These are phyloP conservation scores for Cladosporium cucumerinum DNA, from an alignment of 2,329 filamentous ascomycete species.

Conservation along the genomic window DNA sequence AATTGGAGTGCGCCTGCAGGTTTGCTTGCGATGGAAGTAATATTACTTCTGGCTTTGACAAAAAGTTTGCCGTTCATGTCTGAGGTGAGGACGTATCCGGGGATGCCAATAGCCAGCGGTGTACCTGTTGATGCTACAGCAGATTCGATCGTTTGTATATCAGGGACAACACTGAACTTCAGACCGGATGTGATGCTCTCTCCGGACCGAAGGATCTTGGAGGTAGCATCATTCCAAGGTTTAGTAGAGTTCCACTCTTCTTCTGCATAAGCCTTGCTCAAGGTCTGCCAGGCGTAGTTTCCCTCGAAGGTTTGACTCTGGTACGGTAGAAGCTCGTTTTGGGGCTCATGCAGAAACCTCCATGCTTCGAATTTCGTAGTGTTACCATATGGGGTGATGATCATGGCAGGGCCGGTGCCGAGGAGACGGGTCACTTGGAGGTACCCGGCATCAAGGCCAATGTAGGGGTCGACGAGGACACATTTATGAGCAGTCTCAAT, in stretches of 20 bases:
- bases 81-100: conserved; percentile 53
- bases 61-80: conserved; percentile 48
- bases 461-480: conserved; percentile 57
- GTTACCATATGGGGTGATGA: conserved; percentile 53
- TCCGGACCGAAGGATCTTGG: conserved; percentile 44
- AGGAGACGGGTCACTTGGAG: conserved; percentile 52
- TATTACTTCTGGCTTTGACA: conserved; percentile 41
- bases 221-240: conserved; percentile 57
- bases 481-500: conserved; percentile 51
- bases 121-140: conserved; percentile 43
- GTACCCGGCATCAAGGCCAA: conserved; percentile 59
- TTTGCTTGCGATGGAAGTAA: conserved; percentile 41
- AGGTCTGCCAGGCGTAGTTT: conserved; percentile 59
- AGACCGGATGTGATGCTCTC: conserved; percentile 50
- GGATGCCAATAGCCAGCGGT: conserved; percentile 52
- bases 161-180: conserved; percentile 48
- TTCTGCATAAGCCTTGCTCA: conserved; percentile 54
- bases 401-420: conserved; percentile 52
- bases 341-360: conserved; percentile 50
- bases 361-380: conserved; percentile 54
- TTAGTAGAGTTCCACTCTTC: conserved; percentile 51
- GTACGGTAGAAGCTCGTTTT: conserved; percentile 40
- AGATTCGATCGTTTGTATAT: conserved; percentile 49
- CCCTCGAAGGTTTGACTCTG: conserved; percentile 58
- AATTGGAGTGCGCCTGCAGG: conserved; percentile 41